Evolutionary conservation across 768 basidiomycete genomes (phyloP), one percentile per base, ranked within the genome.

Genomic region (Sutorius australiensis): DNA sequence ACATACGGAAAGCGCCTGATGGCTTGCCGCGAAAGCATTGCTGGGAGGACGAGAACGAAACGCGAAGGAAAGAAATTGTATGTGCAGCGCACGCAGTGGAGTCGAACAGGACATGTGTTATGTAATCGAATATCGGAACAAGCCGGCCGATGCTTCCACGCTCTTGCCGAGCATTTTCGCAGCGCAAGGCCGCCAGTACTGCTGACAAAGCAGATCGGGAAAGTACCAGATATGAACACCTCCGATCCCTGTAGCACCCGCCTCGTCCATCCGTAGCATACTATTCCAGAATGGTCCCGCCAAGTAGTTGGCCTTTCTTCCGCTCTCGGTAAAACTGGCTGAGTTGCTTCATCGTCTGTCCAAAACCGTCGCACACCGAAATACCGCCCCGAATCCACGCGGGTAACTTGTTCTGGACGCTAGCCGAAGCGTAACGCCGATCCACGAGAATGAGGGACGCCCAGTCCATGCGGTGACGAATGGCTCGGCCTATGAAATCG

Each of bases 391-490:
- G 86, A 48, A 98, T 92, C 95, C 95, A 99, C 51, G 79, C 79
- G 0, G 95, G 94, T n/a, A 99, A 74, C 69, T 97, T 97, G 49
- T 68, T 72, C 37, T 80, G 79, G 50, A 97, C 89, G 1, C 82
- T 73, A 3, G 78, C 61, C 0, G 81, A 81, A 7, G 80, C 73
- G 64, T 97, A 99, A 32, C 95, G 84, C 51, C 73, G 77, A 69
- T 99, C 95, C 40, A 99, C 72, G 14, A 99, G 80, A 47, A 98
- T 76, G 44, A 99, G 79, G 0, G 89, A 83, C 3, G 95, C 92
- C 87, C 95, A 99, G 65, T 99, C 95, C 58, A 77, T 80, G 28
- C 81, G 80, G 67, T 98, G 95, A 39, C 95, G 84, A 54, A 98
- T 95, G 5, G 95, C 95, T 45, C 95, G 84, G 31, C 94, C 94